A percentile compares a stretch with the other conserved stretches of the same genome.
Conservation (phyloP, 2,329 filamentous ascomycete species). For the Venturiaceae sp. region DNA sequence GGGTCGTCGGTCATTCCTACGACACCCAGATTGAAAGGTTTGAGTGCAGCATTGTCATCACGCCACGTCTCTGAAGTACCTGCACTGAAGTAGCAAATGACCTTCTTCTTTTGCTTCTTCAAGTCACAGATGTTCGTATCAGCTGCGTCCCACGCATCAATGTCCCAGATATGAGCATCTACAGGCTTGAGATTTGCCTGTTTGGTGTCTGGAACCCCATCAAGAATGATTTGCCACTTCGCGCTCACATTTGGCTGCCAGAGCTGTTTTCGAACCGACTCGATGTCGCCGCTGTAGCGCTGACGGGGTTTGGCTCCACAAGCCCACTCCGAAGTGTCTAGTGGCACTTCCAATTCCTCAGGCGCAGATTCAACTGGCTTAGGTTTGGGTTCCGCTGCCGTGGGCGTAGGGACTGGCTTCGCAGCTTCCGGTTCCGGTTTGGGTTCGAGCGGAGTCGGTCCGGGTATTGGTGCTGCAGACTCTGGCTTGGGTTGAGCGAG, state of each 20-base stretch:
- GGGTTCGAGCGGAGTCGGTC: not conserved
- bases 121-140: constrained; percentile 36
- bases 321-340: too few relatives aligned
- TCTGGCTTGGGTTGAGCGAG: not conserved
- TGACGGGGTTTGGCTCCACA: not conserved
- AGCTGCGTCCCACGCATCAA: constrained; percentile 47
- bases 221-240: constrained; percentile 55
- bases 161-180: constrained; percentile 37
- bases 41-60: constrained; percentile 14
- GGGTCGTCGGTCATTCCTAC: constrained; percentile 12
- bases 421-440: not conserved
- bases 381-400: not conserved
- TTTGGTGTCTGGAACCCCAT: constrained; percentile 23
- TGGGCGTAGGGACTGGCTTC: not conserved
- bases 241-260: constrained; percentile 46
- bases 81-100: constrained; percentile 31
- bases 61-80: constrained; percentile 17
- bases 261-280: constrained; percentile 13
- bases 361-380: too few relatives aligned
- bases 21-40: constrained; percentile 12
- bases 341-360: too few relatives aligned
- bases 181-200: not conserved
- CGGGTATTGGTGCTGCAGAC: not conserved
- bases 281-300: not conserved
- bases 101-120: constrained; percentile 43